Evolutionary conservation across 129 eudicot species (phyloP).

Genomic region (Pulicaria dysenterica): DNA sequence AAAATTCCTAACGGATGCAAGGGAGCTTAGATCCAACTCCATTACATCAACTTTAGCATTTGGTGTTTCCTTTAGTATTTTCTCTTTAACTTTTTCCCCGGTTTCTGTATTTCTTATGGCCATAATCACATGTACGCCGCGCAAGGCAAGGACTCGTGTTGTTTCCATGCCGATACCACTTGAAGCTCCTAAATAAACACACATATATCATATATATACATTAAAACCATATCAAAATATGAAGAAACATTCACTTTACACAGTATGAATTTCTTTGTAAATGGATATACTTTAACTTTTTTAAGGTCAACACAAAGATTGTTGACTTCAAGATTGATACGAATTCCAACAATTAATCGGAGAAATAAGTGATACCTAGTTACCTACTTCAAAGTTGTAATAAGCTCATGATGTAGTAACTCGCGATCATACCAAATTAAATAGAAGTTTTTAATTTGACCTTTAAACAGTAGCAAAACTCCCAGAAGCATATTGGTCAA

Average conservation of each 20-base stretch:
- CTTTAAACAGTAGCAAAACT: background rate
- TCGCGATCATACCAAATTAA: too few species aligned
- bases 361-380: background rate
- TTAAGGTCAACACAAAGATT: background rate
- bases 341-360: background rate
- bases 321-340: background rate
- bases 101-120: constrained; percentile 69
- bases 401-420: too few species aligned
- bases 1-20: constrained; percentile 62
- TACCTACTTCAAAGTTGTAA: background rate
- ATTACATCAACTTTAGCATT: constrained; percentile 70
- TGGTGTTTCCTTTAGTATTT: constrained; percentile 47
- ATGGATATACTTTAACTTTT: background rate
- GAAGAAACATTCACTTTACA: too few species aligned
- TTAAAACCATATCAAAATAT: background rate
- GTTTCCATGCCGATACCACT: constrained; percentile 80
- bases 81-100: constrained; percentile 57
- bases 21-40: constrained; percentile 77
- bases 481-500: too few species aligned
- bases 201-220: background rate
- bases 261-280: too few species aligned
- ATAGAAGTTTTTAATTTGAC: background rate
- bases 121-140: constrained; percentile 77
- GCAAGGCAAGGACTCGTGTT: constrained; percentile 61
- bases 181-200: constrained; percentile 60